phyloP scores from a whole-genome alignment of 495 filamentous ascomycete genomes.

The Talaromyces liani region DNA sequence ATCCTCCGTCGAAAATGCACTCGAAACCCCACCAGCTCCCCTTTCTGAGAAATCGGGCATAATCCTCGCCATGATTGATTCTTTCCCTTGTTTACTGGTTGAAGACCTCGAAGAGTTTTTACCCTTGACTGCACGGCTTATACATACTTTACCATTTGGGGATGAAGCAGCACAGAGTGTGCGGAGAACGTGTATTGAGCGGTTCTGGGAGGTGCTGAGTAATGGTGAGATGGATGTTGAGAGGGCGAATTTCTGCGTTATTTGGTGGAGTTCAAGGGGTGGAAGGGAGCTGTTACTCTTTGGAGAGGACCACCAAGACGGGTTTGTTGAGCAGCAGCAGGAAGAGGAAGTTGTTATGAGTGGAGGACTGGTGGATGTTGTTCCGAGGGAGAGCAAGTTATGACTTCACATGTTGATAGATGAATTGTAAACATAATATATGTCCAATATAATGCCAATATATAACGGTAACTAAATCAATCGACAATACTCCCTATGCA shows the following conservation, averaged over 20 bases:
- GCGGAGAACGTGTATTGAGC: slow-evolving; percentile 56
- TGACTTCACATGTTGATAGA: slow-evolving; percentile 13
- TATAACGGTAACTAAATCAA: neutral
- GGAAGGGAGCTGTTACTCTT: slow-evolving; percentile 60
- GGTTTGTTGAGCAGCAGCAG: slow-evolving; percentile 19
- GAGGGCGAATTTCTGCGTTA: slow-evolving; percentile 67
- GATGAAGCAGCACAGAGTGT: slow-evolving; percentile 43
- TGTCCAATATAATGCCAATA: neutral
- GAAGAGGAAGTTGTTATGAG: slow-evolving; percentile 42
- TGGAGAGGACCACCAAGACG: slow-evolving; percentile 28
- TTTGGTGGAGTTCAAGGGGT: slow-evolving; percentile 77
- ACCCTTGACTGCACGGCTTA: slow-evolving; percentile 58
- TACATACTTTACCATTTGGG: slow-evolving; percentile 33
- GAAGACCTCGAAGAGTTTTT: slow-evolving; percentile 70
- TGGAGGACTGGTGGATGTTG: slow-evolving; percentile 39
- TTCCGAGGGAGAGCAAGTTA: slow-evolving; percentile 37
- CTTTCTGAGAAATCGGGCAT: slow-evolving; percentile 79
- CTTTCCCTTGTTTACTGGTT: slow-evolving; percentile 66
- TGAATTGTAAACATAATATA: neutral
- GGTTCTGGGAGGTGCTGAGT: slow-evolving; percentile 80
- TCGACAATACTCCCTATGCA: slow-evolving; percentile 11
- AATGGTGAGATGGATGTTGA: slow-evolving; percentile 91
- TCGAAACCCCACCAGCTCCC: slow-evolving; percentile 27
- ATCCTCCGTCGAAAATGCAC: slow-evolving; percentile 17
- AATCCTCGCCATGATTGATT: slow-evolving; percentile 73